Percentiles rank a stretch among this genome's conserved stretches.
Conservation (phyloP, 352 stramenopile genomes). For the Peronospora destructor region DNA sequence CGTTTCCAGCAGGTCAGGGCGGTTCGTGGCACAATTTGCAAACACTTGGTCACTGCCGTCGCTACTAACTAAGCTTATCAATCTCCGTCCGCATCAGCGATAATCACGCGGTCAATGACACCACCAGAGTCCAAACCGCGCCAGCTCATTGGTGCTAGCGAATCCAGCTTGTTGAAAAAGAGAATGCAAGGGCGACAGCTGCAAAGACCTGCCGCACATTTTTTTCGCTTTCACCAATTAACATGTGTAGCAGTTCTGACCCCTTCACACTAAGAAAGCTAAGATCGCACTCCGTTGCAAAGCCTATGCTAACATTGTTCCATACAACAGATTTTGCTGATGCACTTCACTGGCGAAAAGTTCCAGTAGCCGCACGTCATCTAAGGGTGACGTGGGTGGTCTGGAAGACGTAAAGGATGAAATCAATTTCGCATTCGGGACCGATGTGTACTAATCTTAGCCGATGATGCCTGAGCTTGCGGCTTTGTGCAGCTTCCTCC, state of each 20-base stretch:
- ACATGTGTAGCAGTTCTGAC: slow-evolving; percentile 94
- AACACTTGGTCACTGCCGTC: slow-evolving; percentile 84
- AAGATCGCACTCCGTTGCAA: slow-evolving; percentile 93
- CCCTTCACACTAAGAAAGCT: slow-evolving; percentile 96
- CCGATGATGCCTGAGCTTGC: slow-evolving; percentile 61
- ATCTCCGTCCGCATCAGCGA: slow-evolving; percentile 94
- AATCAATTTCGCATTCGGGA: slow-evolving; percentile 95
- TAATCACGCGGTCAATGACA: slow-evolving; percentile 93
- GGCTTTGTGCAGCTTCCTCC: slow-evolving; percentile 49
- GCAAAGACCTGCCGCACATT: slow-evolving; percentile 93
- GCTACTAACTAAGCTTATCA: slow-evolving; percentile 78
- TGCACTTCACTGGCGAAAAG: slow-evolving; percentile 71
- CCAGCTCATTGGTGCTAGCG: slow-evolving; percentile 81
- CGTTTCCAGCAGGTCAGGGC: slow-evolving; percentile 93
- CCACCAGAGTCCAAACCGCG: slow-evolving; percentile 81
- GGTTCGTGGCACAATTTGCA: slow-evolving; percentile 95
- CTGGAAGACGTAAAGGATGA: too few relatives aligned
- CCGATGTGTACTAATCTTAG: slow-evolving; percentile 56
- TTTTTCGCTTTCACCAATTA: slow-evolving; percentile 96
- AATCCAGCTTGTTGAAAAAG: slow-evolving; percentile 92
- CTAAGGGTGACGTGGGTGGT: slow-evolving; percentile 13
- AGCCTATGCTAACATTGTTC: slow-evolving; percentile 92
- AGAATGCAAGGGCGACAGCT: slow-evolving; percentile 84
- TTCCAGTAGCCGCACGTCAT: slow-evolving; percentile 79
- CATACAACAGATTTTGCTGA: slow-evolving; percentile 67